phyloP scores from a whole-genome alignment of 176 grass and related monocot species.

The Hordeum vulgare region DNA sequence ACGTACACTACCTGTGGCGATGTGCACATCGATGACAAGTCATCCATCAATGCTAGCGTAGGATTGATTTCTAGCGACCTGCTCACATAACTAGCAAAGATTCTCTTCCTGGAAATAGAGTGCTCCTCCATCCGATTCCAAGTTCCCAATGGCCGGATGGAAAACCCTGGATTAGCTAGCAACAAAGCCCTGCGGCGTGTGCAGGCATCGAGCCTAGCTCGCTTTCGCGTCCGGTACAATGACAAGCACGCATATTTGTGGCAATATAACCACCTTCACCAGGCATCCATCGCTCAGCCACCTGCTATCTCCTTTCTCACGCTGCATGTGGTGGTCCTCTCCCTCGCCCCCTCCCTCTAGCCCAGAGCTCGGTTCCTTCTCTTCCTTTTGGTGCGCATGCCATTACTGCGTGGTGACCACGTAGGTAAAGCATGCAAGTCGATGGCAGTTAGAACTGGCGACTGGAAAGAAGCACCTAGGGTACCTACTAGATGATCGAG shows the following conservation, averaged over 20 bases:
- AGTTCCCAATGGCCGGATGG: neutral
- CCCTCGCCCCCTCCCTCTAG: neutral
- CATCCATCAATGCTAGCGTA: neutral
- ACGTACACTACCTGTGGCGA: neutral
- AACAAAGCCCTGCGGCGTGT: neutral
- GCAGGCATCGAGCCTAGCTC: neutral
- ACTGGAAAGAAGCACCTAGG: conserved; percentile 20
- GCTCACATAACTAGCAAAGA: conserved; percentile 50
- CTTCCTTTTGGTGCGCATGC: neutral
- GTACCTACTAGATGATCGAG: neutral
- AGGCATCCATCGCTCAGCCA: neutral
- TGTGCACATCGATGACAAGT: conserved; percentile 1
- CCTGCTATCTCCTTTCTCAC: neutral
- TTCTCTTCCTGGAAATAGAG: conserved; percentile 40
- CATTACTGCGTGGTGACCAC: conserved; percentile 17
- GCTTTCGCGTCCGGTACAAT: conserved; percentile 9
- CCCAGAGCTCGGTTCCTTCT: neutral
- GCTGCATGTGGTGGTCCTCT: conserved; percentile 5
- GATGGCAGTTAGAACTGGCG: conserved; percentile 20
- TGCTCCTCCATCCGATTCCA: neutral
- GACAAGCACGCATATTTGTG: conserved; percentile 4
- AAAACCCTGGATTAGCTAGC: neutral
- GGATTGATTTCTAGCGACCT: conserved; percentile 14
- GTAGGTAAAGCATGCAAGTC: conserved; percentile 21
- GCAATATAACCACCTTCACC: conserved; percentile 13